These are phyloP conservation scores for Fagopyrum esculentum DNA, from an alignment of 148 eudicot genomes.

Conservation along the genomic window DNA sequence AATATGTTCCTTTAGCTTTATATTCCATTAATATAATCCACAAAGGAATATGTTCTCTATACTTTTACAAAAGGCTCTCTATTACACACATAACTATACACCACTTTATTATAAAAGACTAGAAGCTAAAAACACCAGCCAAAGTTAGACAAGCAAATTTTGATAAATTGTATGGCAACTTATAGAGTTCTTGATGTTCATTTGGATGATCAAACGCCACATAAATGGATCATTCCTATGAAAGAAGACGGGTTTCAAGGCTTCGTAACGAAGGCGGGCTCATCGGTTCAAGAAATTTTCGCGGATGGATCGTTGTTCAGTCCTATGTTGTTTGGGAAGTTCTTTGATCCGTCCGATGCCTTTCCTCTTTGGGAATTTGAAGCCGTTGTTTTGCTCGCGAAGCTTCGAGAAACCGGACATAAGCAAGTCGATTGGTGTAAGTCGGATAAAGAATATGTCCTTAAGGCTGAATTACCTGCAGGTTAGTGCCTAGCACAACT, in stretches of 20 bases:
- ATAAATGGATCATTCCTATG: slow-evolving; percentile 67
- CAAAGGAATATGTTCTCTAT: slow-evolving; percentile 8
- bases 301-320: slow-evolving; percentile 68
- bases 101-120: slow-evolving; percentile 19
- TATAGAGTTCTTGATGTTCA: slow-evolving; percentile 40
- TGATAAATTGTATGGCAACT: slow-evolving; percentile 29
- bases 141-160: not conserved
- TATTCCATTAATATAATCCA: slow-evolving; percentile 2
- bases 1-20: not conserved
- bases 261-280: slow-evolving; percentile 34
- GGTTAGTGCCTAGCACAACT: slow-evolving; percentile 26
- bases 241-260: slow-evolving; percentile 56
- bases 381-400: slow-evolving; percentile 43
- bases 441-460: slow-evolving; percentile 41
- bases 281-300: slow-evolving; percentile 32
- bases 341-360: slow-evolving; percentile 92
- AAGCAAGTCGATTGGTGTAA: slow-evolving; percentile 56
- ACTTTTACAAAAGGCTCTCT: not conserved
- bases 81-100: not conserved
- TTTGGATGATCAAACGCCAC: slow-evolving; percentile 47
- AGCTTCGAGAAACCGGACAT: slow-evolving; percentile 24
- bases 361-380: slow-evolving; percentile 93
- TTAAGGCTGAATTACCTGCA: slow-evolving; percentile 49
- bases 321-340: slow-evolving; percentile 81
- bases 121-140: not conserved